These are phyloP conservation scores for Nephelium lappaceum DNA, from an alignment of 345 rosid genomes.

Conservation along the genomic window DNA sequence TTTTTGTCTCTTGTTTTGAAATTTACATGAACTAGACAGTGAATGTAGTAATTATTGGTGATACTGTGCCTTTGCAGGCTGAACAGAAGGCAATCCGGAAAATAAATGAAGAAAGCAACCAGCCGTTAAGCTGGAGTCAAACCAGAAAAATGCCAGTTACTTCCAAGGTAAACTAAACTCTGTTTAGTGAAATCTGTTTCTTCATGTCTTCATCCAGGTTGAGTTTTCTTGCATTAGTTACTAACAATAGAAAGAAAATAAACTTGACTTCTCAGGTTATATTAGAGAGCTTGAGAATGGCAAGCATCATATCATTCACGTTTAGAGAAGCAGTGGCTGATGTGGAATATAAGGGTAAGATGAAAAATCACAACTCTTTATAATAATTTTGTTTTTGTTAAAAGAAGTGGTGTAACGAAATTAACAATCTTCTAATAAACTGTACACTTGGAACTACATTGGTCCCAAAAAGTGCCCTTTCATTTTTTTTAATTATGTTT, in stretches of 20 bases:
- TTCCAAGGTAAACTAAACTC: conserved; percentile 38
- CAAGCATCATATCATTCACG: conserved; percentile 77
- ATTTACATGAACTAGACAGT: background rate
- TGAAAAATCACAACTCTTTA: background rate
- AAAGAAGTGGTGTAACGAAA: background rate
- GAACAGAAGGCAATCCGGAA: conserved; percentile 53
- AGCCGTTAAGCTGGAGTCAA: conserved; percentile 56
- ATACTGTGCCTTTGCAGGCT: conserved; percentile 31
- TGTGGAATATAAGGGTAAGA: conserved; percentile 72
- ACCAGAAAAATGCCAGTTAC: conserved; percentile 62
- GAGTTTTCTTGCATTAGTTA: background rate
- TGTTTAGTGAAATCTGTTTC: background rate
- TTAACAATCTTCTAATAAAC: background rate
- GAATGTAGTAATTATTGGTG: conserved; percentile 10
- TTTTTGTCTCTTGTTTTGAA: conserved; percentile 21
- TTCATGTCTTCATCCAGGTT: background rate
- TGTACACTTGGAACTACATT: background rate
- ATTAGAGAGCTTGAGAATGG: conserved; percentile 71
- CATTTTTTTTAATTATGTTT: too few relatives aligned
- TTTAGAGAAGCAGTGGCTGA: conserved; percentile 75
- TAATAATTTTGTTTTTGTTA: background rate
- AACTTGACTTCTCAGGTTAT: conserved; percentile 45
- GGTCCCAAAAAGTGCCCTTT: background rate
- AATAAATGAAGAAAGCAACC: conserved; percentile 34
- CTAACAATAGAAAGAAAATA: conserved; percentile 10